Percentiles rank a stretch among this genome's conserved stretches.
Conservation (phyloP, 345 rosid species). For the Cardamine occulta region DNA sequence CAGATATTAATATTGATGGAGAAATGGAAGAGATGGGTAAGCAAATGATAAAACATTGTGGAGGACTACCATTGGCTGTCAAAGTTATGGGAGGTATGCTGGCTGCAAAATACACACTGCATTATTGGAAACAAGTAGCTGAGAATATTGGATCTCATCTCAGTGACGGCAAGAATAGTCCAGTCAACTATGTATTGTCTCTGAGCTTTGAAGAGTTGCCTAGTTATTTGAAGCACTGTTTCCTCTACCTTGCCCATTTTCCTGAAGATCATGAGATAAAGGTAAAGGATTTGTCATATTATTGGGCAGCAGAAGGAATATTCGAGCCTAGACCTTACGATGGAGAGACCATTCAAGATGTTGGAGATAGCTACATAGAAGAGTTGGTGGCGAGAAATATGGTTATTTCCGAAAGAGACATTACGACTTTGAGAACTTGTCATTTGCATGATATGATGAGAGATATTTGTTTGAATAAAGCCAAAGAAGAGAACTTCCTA, state of each 20-base stretch:
- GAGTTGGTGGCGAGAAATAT: constrained; percentile 41
- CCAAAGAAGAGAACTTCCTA: constrained; percentile 26
- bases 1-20: too few relatives aligned
- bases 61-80: constrained; percentile 15
- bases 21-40: constrained; percentile 16
- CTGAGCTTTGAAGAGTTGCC: constrained; percentile 23
- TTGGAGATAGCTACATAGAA: constrained; percentile 29
- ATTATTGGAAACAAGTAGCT: too few relatives aligned
- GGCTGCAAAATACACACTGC: neutral
- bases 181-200: too few relatives aligned
- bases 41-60: constrained; percentile 21
- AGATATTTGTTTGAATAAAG: constrained; percentile 24
- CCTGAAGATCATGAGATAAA: constrained; percentile 42
- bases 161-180: too few relatives aligned
- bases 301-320: constrained; percentile 53
- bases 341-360: constrained; percentile 31
- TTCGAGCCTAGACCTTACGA: neutral
- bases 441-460: constrained; percentile 40
- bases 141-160: too few relatives aligned
- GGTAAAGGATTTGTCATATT: constrained; percentile 14
- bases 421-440: neutral
- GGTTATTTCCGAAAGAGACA: constrained; percentile 34
- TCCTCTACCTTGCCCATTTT: constrained; percentile 19
- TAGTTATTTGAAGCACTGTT: constrained; percentile 26
- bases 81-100: constrained; percentile 14